phyloP scores from a whole-genome alignment of 2,329 filamentous ascomycete species.

The Hymenoscyphus linearis region DNA sequence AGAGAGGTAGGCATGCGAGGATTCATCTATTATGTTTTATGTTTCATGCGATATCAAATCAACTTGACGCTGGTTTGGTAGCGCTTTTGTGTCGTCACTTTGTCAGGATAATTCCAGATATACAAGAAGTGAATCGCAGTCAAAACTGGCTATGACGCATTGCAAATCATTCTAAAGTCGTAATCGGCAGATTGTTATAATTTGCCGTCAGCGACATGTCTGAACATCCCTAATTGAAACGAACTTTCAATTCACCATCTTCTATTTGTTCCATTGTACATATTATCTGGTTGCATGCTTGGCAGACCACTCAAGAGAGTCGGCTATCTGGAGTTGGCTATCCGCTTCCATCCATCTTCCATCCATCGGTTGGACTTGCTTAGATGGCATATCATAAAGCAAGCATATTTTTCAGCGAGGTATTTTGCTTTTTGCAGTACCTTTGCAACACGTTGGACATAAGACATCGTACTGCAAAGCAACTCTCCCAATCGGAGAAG shows the following conservation, averaged over 20 bases:
- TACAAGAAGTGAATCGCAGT: background rate
- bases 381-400: background rate
- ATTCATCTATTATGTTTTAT: no score
- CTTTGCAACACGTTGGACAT: background rate
- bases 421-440: background rate
- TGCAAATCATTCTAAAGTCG: background rate
- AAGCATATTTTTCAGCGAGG: background rate
- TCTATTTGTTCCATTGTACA: background rate
- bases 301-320: background rate
- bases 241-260: background rate
- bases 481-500: background rate
- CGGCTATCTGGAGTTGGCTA: no score
- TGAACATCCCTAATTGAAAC: no score
- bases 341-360: no score
- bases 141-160: background rate
- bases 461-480: background rate
- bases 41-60: background rate
- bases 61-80: no score
- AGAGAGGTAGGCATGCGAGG: background rate
- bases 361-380: background rate
- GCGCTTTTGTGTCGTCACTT: no score
- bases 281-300: background rate
- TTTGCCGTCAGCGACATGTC: no score
- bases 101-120: no score
- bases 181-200: no score